These are phyloP conservation scores for Dothistroma septosporum DNA, from an alignment of 2,329 filamentous ascomycete species.

Conservation along the genomic window DNA sequence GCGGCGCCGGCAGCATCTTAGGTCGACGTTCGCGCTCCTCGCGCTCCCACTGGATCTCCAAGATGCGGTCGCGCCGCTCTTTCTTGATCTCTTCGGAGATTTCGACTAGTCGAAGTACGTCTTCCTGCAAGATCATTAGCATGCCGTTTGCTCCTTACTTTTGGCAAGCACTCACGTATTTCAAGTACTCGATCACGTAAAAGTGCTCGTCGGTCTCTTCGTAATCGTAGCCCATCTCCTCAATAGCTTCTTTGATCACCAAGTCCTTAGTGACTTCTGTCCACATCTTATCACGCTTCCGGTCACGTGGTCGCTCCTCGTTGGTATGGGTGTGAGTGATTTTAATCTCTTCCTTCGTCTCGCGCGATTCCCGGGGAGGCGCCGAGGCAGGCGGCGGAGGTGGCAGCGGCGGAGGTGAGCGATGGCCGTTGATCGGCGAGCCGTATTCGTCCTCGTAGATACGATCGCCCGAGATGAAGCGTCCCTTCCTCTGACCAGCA, in stretches of 20 bases:
- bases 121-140: slow-evolving; percentile 57
- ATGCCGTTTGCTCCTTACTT: background rate
- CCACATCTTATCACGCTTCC: slow-evolving; percentile 62
- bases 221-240: slow-evolving; percentile 77
- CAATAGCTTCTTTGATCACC: slow-evolving; percentile 80
- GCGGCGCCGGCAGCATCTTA: slow-evolving; percentile 36
- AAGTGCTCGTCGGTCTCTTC: slow-evolving; percentile 87
- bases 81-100: slow-evolving; percentile 77
- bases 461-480: slow-evolving; percentile 67
- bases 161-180: slow-evolving; percentile 63
- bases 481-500: slow-evolving; percentile 69
- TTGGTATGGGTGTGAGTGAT: slow-evolving; percentile 23
- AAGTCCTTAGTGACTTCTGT: slow-evolving; percentile 96
- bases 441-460: slow-evolving; percentile 45
- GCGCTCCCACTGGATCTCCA: slow-evolving; percentile 60
- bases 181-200: slow-evolving; percentile 87
- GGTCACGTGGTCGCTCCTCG: slow-evolving; percentile 14
- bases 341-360: slow-evolving; percentile 49
- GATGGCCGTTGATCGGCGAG: slow-evolving; percentile 18
- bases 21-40: slow-evolving; percentile 50
- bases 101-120: slow-evolving; percentile 78
- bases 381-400: slow-evolving; percentile 25
- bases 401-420: slow-evolving; percentile 17
- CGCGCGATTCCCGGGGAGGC: slow-evolving; percentile 28
- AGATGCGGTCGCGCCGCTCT: slow-evolving; percentile 54